Evolutionary conservation across 805 yeast species (phyloP).

Genomic region (Candida qinlingensis): DNA sequence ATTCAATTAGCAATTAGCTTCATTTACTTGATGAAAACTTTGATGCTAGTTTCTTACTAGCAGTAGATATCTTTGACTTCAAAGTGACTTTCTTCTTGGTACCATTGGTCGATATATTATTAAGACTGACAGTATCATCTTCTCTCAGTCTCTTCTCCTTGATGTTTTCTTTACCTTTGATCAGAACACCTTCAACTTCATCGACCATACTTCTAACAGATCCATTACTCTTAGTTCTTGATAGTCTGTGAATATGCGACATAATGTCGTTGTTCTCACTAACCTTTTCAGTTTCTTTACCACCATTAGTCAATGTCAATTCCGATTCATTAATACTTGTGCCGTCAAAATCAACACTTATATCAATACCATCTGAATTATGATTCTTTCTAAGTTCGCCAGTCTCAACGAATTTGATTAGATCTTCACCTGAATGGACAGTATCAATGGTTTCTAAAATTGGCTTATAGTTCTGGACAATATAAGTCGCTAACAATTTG

Average conservation of each 20-base stretch:
- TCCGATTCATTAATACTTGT: background rate
- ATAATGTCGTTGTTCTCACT: background rate
- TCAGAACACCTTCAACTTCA: background rate
- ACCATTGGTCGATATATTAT: conserved; percentile 1
- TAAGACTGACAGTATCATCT: conserved; percentile 8
- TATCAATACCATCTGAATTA: conserved; percentile 35
- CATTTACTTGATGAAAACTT: conserved; percentile 13
- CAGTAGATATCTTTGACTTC: conserved; percentile 21
- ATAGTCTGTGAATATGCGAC: background rate
- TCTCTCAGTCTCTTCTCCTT: conserved; percentile 14
- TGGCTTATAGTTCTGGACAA: conserved; percentile 21
- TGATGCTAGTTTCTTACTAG: conserved; percentile 25
- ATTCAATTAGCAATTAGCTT: background rate
- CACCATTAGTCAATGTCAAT: background rate
- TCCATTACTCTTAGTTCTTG: background rate
- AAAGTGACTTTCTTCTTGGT: conserved; percentile 14
- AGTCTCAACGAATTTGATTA: conserved; percentile 18
- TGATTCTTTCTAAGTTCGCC: conserved; percentile 2
- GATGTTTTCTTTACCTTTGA: background rate
- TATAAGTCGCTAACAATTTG: conserved; percentile 20
- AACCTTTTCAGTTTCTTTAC: background rate
- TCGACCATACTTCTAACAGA: conserved; percentile 1
- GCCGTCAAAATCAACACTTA: conserved; percentile 7
- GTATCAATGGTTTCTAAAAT: conserved; percentile 21
- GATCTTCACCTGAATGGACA: conserved; percentile 21